phyloP scores from a whole-genome alignment of 805 yeast genomes.

The Metschnikowia lachancei region DNA sequence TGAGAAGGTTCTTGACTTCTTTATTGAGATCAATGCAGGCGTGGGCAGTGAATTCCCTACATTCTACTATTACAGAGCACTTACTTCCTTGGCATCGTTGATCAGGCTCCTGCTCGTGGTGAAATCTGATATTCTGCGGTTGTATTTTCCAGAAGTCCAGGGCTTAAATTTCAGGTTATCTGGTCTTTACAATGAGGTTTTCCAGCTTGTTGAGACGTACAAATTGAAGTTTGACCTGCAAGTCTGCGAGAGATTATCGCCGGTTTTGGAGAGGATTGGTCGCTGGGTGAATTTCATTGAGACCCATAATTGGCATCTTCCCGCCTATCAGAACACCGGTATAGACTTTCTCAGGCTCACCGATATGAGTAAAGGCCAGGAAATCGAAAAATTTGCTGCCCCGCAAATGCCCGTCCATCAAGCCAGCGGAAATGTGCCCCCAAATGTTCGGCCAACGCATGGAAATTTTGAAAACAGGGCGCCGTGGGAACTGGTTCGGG shows the following conservation, averaged over 20 bases:
- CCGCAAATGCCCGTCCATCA: neutral
- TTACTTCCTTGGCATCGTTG: constrained; percentile 50
- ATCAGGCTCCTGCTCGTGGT: constrained; percentile 47
- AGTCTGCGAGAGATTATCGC: constrained; percentile 12
- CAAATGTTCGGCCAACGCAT: neutral
- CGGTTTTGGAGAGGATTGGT: constrained; percentile 26
- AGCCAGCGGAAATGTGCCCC: neutral
- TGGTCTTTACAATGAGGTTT: constrained; percentile 6
- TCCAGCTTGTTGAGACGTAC: constrained; percentile 2
- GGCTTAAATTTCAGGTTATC: constrained; percentile 6
- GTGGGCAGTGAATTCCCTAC: constrained; percentile 46
- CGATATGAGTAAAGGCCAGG: constrained; percentile 31
- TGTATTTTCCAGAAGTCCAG: constrained; percentile 1
- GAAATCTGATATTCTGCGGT: constrained; percentile 26
- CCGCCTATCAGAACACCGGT: constrained; percentile 1
- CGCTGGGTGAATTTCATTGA: constrained; percentile 17
- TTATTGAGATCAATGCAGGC: constrained; percentile 36
- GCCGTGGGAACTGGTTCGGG: neutral
- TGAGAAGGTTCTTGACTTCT: constrained; percentile 46
- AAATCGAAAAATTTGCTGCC: constrained; percentile 23
- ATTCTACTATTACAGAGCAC: constrained; percentile 51
- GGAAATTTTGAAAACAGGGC: neutral
- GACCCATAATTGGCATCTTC: neutral
- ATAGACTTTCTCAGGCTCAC: constrained; percentile 27
- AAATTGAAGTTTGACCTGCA: constrained; percentile 4